These are phyloP conservation scores for Neofusicoccum parvum DNA, from an alignment of 2,329 filamentous ascomycete genomes.

Conservation along the genomic window DNA sequence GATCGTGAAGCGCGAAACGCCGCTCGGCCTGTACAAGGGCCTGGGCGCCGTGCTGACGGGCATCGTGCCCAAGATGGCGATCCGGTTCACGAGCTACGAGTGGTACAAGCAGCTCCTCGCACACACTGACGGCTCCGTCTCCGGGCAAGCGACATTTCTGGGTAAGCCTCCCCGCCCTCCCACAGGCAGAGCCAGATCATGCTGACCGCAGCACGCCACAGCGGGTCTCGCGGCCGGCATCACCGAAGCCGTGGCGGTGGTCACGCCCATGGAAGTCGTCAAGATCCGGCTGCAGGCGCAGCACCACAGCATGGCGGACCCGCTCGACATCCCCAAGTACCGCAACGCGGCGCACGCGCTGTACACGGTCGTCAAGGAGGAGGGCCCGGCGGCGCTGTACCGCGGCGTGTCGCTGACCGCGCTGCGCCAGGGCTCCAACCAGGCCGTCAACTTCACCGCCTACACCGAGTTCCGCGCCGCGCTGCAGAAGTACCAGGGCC, in stretches of 20 bases:
- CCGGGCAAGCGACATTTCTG: conserved; percentile 71
- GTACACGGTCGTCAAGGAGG: conserved; percentile 90
- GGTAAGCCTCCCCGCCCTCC: conserved; percentile 47
- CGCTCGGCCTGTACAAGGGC: conserved; percentile 93
- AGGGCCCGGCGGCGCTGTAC: conserved; percentile 85
- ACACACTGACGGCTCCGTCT: conserved; percentile 64
- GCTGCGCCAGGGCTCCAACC: conserved; percentile 91
- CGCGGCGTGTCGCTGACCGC: conserved; percentile 93
- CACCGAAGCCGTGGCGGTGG: conserved; percentile 93
- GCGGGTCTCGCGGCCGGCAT: conserved; percentile 91
- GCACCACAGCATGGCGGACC: conserved; percentile 96
- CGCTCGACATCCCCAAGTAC: conserved; percentile 94
- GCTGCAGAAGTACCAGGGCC: conserved; percentile 72
- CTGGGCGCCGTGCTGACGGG: conserved; percentile 95
- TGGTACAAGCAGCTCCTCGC: conserved; percentile 86
- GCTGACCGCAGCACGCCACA: conserved; percentile 30
- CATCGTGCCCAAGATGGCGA: conserved; percentile 99
- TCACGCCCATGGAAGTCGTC: conserved; percentile 98
- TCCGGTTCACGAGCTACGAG: conserved; percentile 97
- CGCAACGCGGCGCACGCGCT: conserved; percentile 82
- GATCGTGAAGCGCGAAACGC: conserved; percentile 88
- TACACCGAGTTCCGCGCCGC: conserved; percentile 90
- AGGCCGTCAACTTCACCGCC: conserved; percentile 94
- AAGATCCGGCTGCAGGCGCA: conserved; percentile 98
- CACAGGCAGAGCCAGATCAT: not conserved